Base-by-base conservation (phyloP, 352 stramenopile genomes). In the Globisporangium lucens region DNA sequence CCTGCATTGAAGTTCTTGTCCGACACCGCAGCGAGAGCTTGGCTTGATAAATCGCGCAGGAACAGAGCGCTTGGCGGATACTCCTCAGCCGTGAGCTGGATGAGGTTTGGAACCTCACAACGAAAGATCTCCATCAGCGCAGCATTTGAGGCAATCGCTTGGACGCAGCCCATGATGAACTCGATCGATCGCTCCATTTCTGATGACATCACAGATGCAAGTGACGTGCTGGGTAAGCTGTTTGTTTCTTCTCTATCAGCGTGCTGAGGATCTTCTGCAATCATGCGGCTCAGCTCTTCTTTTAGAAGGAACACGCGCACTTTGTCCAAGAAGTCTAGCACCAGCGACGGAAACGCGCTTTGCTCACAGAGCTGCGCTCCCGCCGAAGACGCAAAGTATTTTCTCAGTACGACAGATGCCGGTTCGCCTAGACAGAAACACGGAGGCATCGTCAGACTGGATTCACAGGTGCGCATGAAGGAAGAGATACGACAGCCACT, bases 1-100 rank as follows among this genome's bases (percentile, higher is more conserved):
- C 74, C 84, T 8, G 86, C 79, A 56, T 83, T 94, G 63, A 94
- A 89, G 52, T 83, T 90, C 49, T 77, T 80, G 63, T 89, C 78
- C 0, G 78, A 64, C 1, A 91, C 66, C 0, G 75, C 74, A 3
- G 72, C 65, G 10, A 94, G 61, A 0, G 82, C 78, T 46, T 79
- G 75, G n/a, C 65, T 75, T 22, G 74, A 77, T 27, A 77, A 65
- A 27, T 87, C 84, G 20, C 79, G 74, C 22, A 93, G 64, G 66
- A 83, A 90, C 2, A 73, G n/a, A 0, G 74, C 72, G 7, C 46
- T 66, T 4, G 72, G 52, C 13, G 86, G 75, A 63, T 91, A 93
- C n/a, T 93, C 74, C 57, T 93, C 84, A 5, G 81, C 75, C 8
- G 73, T 77, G 8, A 94, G 70, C 8, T 76, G 71, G 47, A 94